phyloP scores from a whole-genome alignment of 2,329 filamentous ascomycete species.

The Paecilomyces formosus region DNA sequence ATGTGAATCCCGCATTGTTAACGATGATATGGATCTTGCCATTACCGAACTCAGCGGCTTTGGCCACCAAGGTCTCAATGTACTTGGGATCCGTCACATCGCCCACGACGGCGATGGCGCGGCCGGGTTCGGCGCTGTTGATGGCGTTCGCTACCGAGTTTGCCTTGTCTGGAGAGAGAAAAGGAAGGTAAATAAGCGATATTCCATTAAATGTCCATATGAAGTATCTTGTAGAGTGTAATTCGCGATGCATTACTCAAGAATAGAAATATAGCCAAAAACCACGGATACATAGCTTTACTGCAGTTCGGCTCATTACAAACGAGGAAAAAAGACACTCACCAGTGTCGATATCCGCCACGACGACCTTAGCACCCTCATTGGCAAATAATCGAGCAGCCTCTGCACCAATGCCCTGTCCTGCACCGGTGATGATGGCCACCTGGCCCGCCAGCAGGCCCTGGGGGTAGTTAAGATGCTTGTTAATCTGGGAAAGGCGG shows the following conservation, averaged over 20 bases:
- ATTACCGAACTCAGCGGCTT: slow-evolving; percentile 69
- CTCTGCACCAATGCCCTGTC: slow-evolving; percentile 84
- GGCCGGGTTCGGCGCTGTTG: slow-evolving; percentile 53
- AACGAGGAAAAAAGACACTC: slow-evolving; percentile 16
- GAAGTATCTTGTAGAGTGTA: background rate
- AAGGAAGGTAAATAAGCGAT: slow-evolving; percentile 9
- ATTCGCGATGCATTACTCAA: background rate
- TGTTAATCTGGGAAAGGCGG: slow-evolving; percentile 63
- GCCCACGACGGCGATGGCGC: slow-evolving; percentile 66
- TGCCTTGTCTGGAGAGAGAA: slow-evolving; percentile 55
- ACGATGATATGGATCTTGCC: slow-evolving; percentile 89
- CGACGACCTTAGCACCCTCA: slow-evolving; percentile 76
- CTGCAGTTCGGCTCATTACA: no score
- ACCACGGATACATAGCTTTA: background rate
- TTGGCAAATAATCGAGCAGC: slow-evolving; percentile 75
- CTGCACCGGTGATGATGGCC: slow-evolving; percentile 80
- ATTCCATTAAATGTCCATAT: background rate
- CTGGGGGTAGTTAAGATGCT: slow-evolving; percentile 73
- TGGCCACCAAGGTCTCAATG: slow-evolving; percentile 62
- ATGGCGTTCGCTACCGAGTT: slow-evolving; percentile 61
- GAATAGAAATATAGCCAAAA: background rate
- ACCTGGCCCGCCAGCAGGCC: slow-evolving; percentile 73
- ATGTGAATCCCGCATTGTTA: slow-evolving; percentile 88
- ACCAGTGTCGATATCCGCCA: slow-evolving; percentile 76
- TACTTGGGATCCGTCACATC: slow-evolving; percentile 69